These are phyloP conservation scores for Nicotiana undulata DNA, from an alignment of 257 asterid genomes.

Conservation along the genomic window DNA sequence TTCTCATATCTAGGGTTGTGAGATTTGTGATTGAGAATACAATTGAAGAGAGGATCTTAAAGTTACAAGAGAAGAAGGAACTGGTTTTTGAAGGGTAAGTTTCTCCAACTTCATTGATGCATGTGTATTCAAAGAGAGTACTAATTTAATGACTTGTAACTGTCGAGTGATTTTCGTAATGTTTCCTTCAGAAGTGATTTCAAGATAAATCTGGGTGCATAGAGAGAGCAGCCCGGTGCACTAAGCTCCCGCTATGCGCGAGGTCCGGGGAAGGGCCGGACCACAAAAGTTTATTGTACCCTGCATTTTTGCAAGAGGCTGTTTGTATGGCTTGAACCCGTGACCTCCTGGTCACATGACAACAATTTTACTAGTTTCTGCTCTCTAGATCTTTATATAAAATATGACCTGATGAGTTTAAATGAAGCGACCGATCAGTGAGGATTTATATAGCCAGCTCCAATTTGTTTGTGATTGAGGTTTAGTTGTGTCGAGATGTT, in stretches of 20 bases:
- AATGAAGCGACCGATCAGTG: background rate
- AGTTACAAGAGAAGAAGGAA: conserved; percentile 94
- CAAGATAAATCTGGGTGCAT: too few relatives aligned
- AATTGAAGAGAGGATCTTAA: conserved; percentile 84
- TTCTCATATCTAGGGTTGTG: conserved; percentile 48
- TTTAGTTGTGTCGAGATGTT: background rate
- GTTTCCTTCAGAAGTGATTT: background rate
- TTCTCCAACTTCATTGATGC: background rate
- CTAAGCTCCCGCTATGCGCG: too few relatives aligned
- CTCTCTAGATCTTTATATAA: background rate
- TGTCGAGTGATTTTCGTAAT: background rate
- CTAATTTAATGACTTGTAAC: background rate
- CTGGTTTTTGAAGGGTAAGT: conserved; percentile 93
- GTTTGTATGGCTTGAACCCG: too few relatives aligned
- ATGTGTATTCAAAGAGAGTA: background rate
- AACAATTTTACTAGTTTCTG: background rate
- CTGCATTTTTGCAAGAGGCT: too few relatives aligned
- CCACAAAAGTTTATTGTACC: too few relatives aligned
- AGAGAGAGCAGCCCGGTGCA: too few relatives aligned
- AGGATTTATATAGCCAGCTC: too few relatives aligned
- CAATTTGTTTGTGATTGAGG: background rate
- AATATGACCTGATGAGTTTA: background rate
- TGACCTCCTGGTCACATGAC: too few relatives aligned
- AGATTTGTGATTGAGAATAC: conserved; percentile 82
- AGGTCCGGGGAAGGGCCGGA: too few relatives aligned